A percentile compares a stretch with the other conserved stretches of the same genome.
Evolutionary conservation across 169 alveolate genomes (phyloP).

Genomic region (Eimeria falciformis): DNA sequence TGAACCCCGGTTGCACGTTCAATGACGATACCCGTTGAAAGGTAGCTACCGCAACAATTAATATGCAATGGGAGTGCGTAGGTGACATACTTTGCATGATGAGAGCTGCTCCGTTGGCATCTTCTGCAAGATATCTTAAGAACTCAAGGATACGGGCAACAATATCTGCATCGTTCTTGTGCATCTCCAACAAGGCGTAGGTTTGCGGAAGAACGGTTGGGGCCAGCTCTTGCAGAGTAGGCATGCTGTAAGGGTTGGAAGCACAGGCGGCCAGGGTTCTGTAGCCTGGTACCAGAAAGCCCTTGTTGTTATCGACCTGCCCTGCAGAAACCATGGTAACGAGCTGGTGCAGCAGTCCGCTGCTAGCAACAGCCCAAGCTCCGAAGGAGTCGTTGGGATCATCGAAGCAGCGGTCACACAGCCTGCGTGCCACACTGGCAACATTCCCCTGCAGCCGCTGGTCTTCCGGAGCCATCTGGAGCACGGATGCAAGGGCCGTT

Average conservation of each 20-base stretch:
- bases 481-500: slow-evolving; percentile 85
- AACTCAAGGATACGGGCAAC: slow-evolving; percentile 84
- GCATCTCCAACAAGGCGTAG: slow-evolving; percentile 81
- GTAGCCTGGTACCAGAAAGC: slow-evolving; percentile 86
- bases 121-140: slow-evolving; percentile 85
- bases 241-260: slow-evolving; percentile 86
- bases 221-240: slow-evolving; percentile 81
- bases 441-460: slow-evolving; percentile 82
- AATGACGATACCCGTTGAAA: background rate
- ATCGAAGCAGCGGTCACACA: slow-evolving; percentile 78
- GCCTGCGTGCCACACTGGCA: slow-evolving; percentile 69
- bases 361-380: slow-evolving; percentile 94
- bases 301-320: slow-evolving; percentile 83
- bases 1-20: background rate
- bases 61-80: background rate
- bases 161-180: slow-evolving; percentile 85
- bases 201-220: slow-evolving; percentile 81
- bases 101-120: slow-evolving; percentile 84
- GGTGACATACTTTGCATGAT: slow-evolving; percentile 59
- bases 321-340: slow-evolving; percentile 85
- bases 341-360: slow-evolving; percentile 89
- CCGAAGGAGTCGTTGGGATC: slow-evolving; percentile 93
- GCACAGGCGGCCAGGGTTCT: slow-evolving; percentile 88
- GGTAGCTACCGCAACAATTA: too few relatives aligned
- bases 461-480: slow-evolving; percentile 86